Conservation (phyloP, 345 rosid species). For the Boechera divaricarpa region DNA sequence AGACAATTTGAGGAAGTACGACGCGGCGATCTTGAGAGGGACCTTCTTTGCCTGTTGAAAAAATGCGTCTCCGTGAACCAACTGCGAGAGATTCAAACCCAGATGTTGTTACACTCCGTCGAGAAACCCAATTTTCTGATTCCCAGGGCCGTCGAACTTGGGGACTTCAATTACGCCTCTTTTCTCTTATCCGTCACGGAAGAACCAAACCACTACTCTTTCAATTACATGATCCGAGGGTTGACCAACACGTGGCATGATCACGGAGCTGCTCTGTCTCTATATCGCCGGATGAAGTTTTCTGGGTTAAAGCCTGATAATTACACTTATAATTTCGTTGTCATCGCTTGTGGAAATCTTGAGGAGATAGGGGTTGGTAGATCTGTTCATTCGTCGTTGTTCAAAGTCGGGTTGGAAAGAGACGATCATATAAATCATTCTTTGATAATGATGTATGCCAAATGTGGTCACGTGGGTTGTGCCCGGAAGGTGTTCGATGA, state of each 20-base stretch:
- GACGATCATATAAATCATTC: slow-evolving; percentile 71
- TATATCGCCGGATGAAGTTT: slow-evolving; percentile 62
- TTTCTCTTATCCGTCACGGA: slow-evolving; percentile 62
- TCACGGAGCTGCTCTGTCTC: slow-evolving; percentile 49
- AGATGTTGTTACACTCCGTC: slow-evolving; percentile 60
- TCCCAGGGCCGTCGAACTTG: slow-evolving; percentile 65
- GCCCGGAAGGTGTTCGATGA: slow-evolving; percentile 82
- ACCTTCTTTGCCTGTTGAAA: slow-evolving; percentile 51
- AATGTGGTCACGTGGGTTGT: slow-evolving; percentile 45
- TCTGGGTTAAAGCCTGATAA: slow-evolving; percentile 66
- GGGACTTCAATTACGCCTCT: slow-evolving; percentile 63
- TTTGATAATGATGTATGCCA: slow-evolving; percentile 65
- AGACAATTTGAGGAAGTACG: slow-evolving; percentile 9
- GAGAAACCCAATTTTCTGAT: slow-evolving; percentile 69
- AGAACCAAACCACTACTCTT: slow-evolving; percentile 67
- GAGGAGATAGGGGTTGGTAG: slow-evolving; percentile 54
- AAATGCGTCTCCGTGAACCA: slow-evolving; percentile 50
- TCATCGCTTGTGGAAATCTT: slow-evolving; percentile 64
- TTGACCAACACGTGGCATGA: slow-evolving; percentile 62
- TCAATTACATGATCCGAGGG: slow-evolving; percentile 84
- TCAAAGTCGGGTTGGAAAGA: slow-evolving; percentile 60
- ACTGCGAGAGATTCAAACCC: slow-evolving; percentile 72
- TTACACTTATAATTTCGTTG: slow-evolving; percentile 77
- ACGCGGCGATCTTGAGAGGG: slow-evolving; percentile 25
- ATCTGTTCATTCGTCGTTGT: slow-evolving; percentile 61